Evolutionary conservation across 2,329 filamentous ascomycete genomes (phyloP).

Genomic region (Apiospora sp.): DNA sequence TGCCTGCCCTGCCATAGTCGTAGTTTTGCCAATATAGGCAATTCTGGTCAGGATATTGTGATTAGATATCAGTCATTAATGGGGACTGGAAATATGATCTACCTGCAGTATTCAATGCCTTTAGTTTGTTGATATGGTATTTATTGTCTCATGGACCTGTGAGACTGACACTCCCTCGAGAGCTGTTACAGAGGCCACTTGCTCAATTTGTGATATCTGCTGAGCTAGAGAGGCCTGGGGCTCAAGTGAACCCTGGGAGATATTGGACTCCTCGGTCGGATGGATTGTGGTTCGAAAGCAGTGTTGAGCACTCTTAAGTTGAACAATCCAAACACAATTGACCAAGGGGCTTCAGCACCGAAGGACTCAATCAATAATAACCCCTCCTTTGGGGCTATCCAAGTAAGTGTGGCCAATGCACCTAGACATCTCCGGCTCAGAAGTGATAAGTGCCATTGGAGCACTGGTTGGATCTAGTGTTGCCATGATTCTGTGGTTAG

Average conservation of each 20-base stretch:
- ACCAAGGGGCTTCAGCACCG: conserved; percentile 10
- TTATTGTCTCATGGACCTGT: background rate
- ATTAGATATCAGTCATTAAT: background rate
- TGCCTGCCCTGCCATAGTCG: background rate
- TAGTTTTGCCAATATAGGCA: background rate
- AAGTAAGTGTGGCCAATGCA: background rate
- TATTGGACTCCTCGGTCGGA: background rate
- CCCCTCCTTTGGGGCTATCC: conserved; percentile 26
- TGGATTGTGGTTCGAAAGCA: background rate
- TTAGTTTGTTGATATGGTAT: background rate
- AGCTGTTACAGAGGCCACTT: background rate
- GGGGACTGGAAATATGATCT: background rate
- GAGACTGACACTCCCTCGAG: background rate
- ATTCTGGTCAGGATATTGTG: background rate
- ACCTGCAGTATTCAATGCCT: background rate
- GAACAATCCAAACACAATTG: background rate
- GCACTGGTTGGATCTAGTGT: background rate
- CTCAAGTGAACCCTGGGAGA: background rate
- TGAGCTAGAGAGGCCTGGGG: background rate
- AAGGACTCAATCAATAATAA: conserved; percentile 14
- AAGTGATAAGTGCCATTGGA: conserved; percentile 13
- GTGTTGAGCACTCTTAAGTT: background rate
- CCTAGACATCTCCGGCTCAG: conserved; percentile 1
- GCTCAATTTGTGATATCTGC: background rate
- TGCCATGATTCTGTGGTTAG: conserved; percentile 11